Conservation (phyloP, 192 early-diverging fungal genomes). For the Entomortierella parvispora region DNA sequence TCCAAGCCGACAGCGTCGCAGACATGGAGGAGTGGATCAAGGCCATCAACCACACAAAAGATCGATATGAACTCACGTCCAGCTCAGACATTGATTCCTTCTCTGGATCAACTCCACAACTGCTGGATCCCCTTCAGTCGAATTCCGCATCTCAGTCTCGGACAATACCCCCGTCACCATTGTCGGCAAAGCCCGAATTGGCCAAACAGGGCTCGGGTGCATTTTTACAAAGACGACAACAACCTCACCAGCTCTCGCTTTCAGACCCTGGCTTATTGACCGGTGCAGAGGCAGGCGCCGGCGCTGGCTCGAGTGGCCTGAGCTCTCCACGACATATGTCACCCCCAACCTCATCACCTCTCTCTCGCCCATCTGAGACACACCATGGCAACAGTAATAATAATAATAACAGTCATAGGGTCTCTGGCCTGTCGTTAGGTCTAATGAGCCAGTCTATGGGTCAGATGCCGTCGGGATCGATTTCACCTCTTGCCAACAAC, state of each 20-base stretch:
- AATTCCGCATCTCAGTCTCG: conserved; percentile 8
- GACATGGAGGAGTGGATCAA: conserved; percentile 77
- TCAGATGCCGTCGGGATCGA: conserved; percentile 9
- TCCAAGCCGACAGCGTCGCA: conserved; percentile 64
- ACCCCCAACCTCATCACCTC: conserved; percentile 8
- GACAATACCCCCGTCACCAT: not conserved
- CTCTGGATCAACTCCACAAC: conserved; percentile 28
- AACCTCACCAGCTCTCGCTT: conserved; percentile 23
- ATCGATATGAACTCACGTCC: conserved; percentile 36
- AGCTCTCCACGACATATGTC: not conserved
- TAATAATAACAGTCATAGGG: not conserved
- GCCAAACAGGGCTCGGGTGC: conserved; percentile 33
- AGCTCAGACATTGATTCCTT: conserved; percentile 47
- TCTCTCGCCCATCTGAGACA: conserved; percentile 5
- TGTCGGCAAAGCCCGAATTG: conserved; percentile 11
- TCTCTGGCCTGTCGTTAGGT: conserved; percentile 33
- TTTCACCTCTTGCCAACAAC: not conserved
- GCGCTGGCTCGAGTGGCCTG: not conserved
- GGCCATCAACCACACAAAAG: conserved; percentile 54
- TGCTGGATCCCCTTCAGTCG: conserved; percentile 3
- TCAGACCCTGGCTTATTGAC: conserved; percentile 33
- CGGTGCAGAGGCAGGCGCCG: conserved; percentile 1
- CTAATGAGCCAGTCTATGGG: conserved; percentile 35
- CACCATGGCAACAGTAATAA: too few species aligned
- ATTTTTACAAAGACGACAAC: conserved; percentile 8